Evolutionary conservation across 371 early-diverging fungal genomes (phyloP).

Genomic region (Dichotomocladium elegans): DNA sequence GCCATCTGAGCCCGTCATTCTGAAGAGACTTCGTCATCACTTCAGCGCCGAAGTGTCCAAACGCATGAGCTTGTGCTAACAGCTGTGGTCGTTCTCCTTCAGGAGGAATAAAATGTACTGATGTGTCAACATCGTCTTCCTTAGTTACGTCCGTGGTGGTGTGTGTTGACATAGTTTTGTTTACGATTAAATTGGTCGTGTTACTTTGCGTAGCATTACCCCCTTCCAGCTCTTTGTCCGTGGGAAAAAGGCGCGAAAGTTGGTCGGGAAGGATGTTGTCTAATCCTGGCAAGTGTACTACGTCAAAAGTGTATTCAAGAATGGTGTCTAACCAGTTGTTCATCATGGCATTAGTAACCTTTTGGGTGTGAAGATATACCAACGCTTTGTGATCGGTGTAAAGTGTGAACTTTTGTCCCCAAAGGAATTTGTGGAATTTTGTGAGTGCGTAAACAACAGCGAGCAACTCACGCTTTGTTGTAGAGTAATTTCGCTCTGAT

Average conservation of each 20-base stretch:
- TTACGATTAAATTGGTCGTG: not conserved
- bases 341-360: conserved; percentile 18
- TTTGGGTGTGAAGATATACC: conserved; percentile 16
- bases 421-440: conserved; percentile 26
- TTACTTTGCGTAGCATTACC: conserved; percentile 1
- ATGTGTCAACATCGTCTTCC: not conserved
- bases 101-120: not conserved
- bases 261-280: conserved; percentile 18
- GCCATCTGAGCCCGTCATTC: conserved; percentile 10
- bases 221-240: conserved; percentile 16
- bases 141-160: too few species aligned
- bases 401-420: conserved; percentile 18
- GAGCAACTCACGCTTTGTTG: conserved; percentile 9
- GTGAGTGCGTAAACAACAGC: conserved; percentile 10
- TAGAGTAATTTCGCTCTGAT: conserved; percentile 9
- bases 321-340: conserved; percentile 21
- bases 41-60: conserved; percentile 20
- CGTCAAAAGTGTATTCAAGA: conserved; percentile 13
- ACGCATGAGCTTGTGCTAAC: conserved; percentile 5
- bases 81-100: conserved; percentile 6
- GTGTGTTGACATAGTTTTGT: not conserved
- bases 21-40: conserved; percentile 7
- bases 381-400: conserved; percentile 22
- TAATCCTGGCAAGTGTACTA: conserved; percentile 19
- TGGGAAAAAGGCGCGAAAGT: conserved; percentile 13